Evolutionary conservation across 495 filamentous ascomycete species (phyloP), one percentile per base, ranked within the genome.

Genomic region (Podospora comata): DNA sequence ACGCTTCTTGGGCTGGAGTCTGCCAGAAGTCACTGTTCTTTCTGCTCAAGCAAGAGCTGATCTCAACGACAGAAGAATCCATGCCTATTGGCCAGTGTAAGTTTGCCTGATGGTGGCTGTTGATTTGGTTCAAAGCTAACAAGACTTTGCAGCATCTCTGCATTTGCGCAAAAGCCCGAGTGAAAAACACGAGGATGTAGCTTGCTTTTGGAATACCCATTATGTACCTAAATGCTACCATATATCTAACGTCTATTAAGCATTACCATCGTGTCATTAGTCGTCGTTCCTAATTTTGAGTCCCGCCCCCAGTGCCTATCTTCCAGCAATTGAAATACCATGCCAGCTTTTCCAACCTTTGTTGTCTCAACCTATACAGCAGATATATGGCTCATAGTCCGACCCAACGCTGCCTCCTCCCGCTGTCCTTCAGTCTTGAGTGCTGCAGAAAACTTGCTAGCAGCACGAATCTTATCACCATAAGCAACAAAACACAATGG

Each of bases 401-500:
- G 48, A 55, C 32, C 69, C 1, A 57, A 18, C 3, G 20, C 62
- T 2, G 48, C 67, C 13, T 32, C 62, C 20, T 65, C 26, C 7
- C 11, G n/a, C 53, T 20, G 58, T 0, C 20, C 26, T 27, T 70
- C 44, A 1, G 19, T 39, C 61, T 69, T 68, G 4, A 76, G 30
- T 2, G 62, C 27, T 5, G 65, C 61, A 26, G 71, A 70, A 26
- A 77, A 67, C 19, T 62, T 58, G 53, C 75, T 77, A 0, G 23
- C 61, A 11, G 54, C 59, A 2, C 75, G 67, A 6, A 77, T 77
- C 39, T 58, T 65, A 9, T 72, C 70, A 0, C 69, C 75, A n/a
- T 71, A 72, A 5, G 67, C 67, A 48, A 77, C 70, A 26, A 77
- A 77, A 13, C 64, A 55, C 56, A 77, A 74, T 30, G 75, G 75